Evolutionary conservation across 805 yeast genomes (phyloP), one percentile per base, ranked within the genome.

Genomic region (Candida pini): DNA sequence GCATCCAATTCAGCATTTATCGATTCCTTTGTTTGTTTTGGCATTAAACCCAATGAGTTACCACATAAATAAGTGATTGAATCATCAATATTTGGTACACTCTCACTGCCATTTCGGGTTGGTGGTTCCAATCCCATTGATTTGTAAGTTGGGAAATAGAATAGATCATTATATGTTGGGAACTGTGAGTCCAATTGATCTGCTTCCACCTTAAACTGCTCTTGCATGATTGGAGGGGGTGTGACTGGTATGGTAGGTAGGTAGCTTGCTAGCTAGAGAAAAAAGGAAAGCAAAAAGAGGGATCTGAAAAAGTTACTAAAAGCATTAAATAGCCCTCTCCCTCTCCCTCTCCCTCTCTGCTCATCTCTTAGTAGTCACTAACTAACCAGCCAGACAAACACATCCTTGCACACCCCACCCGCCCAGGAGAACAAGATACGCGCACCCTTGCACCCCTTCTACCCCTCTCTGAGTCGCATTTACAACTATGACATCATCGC

Each of bases 21-120:
- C 12, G 83, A 82, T 6, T 45, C 43, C 22, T 73, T 63, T 0
- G 89, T 78, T 6, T 64, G 52, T 33, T 59, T 64, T 0, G 97
- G 97, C 89, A 87, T 83, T 39, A 89, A 62, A 0, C 97, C 97
- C 6, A 89, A 72, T n/a, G 96, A 86, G 63, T 89, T 90, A 3
- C 97, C 97, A 60, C 96, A 87, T 30, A 89, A 64, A 53, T 89
- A 90, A 16, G 71, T 64, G 9, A 73, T 63, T 7, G 25, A 13
- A 12, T 7, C n/a, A 12, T 45, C 37, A 2, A 45, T 27, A n/a
- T 45, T 44, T 14, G 28, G 24, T 9, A 21, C 10, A 4, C n/a
- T 26, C 3, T 23, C 27, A n/a, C 34, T 26, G 9, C n/a, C n/a
- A n/a, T n/a, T n/a, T n/a, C n/a, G 41, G 37, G 4, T 52, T 48